phyloP scores from a whole-genome alignment of 306 rosid genomes.

The Glycine tomentella region DNA sequence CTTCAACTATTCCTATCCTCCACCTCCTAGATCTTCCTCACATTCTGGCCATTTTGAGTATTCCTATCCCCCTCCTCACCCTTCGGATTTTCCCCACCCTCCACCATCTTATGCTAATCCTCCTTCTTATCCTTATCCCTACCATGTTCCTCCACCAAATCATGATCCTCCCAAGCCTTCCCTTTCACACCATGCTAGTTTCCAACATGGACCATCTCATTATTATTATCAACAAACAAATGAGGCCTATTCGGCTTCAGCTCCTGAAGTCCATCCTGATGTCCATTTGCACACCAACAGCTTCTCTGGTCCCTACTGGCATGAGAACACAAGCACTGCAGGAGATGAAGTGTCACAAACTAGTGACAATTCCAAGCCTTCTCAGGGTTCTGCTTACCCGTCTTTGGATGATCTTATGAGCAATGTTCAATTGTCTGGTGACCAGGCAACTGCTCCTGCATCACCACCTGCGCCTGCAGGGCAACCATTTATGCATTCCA shows the following conservation, averaged over 20 bases:
- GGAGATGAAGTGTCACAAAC: constrained; percentile 43
- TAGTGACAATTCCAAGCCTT: constrained; percentile 46
- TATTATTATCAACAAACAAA: constrained; percentile 61
- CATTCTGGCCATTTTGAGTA: constrained; percentile 49
- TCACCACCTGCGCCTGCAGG: constrained; percentile 55
- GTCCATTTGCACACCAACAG: constrained; percentile 55
- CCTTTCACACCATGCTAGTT: constrained; percentile 62
- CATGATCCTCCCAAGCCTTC: constrained; percentile 54
- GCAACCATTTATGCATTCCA: constrained; percentile 50
- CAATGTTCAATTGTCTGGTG: constrained; percentile 63
- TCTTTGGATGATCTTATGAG: constrained; percentile 67
- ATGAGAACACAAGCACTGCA: constrained; percentile 45
- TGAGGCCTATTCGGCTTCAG: constrained; percentile 49
- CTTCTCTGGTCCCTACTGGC: constrained; percentile 57
- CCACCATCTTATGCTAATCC: constrained; percentile 48
- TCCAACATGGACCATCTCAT: constrained; percentile 65
- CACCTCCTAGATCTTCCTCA: constrained; percentile 44
- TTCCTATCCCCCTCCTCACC: constrained; percentile 47
- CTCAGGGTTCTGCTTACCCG: constrained; percentile 57
- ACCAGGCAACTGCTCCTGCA: constrained; percentile 55
- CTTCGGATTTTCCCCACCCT: background rate
- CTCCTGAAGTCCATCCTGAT: constrained; percentile 45
- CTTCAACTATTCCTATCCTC: constrained; percentile 58
- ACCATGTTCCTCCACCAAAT: constrained; percentile 50
- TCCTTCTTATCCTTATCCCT: constrained; percentile 54